Evolutionary conservation across 345 rosid species (phyloP).

Genomic region (Pelargonium nanum): DNA sequence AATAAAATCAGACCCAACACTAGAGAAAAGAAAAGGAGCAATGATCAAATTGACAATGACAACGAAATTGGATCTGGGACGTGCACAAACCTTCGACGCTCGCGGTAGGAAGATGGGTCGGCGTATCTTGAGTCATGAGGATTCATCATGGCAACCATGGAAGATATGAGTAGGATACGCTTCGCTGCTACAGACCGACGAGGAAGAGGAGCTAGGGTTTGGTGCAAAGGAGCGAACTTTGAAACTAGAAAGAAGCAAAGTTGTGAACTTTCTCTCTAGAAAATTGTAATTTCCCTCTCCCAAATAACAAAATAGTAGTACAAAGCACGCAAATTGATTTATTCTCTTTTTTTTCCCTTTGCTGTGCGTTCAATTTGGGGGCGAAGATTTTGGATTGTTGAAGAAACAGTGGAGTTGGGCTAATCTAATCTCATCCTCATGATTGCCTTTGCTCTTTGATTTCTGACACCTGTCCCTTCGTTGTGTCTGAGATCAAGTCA

Average conservation of each 20-base stretch:
- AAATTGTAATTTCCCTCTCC: not conserved
- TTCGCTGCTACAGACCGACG: not conserved
- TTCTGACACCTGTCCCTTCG: not conserved
- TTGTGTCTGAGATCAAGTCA: not conserved
- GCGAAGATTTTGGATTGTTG: not conserved
- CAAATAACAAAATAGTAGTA: not conserved
- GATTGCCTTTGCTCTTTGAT: not conserved
- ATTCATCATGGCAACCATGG: conserved; percentile 24
- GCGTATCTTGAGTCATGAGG: conserved; percentile 55
- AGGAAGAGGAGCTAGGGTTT: not conserved
- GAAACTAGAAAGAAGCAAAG: not conserved
- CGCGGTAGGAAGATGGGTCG: conserved; percentile 79
- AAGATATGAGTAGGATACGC: not conserved
- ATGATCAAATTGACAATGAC: not conserved
- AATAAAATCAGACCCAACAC: not conserved
- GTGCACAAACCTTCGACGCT: conserved; percentile 59
- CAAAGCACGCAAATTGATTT: too few relatives aligned
- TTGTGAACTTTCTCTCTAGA: not conserved
- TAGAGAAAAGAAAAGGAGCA: not conserved
- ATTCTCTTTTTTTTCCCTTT: not conserved
- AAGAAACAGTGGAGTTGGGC: not conserved
- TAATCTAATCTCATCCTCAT: too few relatives aligned
- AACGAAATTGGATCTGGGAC: not conserved
- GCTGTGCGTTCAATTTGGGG: not conserved
- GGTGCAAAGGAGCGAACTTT: not conserved